A percentile compares a stretch with the other conserved stretches of the same genome.
These are phyloP conservation scores for Venturia pyrina DNA, from an alignment of 2,329 filamentous ascomycete species.

Conservation along the genomic window DNA sequence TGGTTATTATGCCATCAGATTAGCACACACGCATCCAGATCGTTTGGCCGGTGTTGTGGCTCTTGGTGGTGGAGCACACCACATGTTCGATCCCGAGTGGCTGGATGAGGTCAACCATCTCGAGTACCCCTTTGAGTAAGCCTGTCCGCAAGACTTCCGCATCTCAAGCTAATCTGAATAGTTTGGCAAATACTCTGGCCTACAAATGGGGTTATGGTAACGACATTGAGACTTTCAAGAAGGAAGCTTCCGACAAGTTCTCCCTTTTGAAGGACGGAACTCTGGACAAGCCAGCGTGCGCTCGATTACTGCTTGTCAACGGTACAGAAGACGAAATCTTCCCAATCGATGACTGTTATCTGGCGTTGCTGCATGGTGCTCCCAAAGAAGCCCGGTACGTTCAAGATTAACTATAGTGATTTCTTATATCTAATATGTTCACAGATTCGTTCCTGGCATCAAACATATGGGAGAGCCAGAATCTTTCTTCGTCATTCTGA, in stretches of 20 bases:
- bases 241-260: conserved; percentile 39
- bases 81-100: conserved; percentile 49
- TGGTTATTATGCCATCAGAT: conserved; percentile 47
- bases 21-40: conserved; percentile 48
- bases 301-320: conserved; percentile 45
- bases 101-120: conserved; percentile 44
- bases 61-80: conserved; percentile 46
- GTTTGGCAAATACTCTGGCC: conserved; percentile 38
- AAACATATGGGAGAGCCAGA: conserved; percentile 45
- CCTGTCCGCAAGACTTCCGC: not conserved
- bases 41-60: conserved; percentile 42
- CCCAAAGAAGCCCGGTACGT: conserved; percentile 39
- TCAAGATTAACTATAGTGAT: not conserved
- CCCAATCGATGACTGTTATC: conserved; percentile 50
- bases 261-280: conserved; percentile 47
- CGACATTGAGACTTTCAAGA: conserved; percentile 34
- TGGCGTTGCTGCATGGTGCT: conserved; percentile 42
- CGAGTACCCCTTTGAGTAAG: conserved; percentile 49
- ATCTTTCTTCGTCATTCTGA: conserved; percentile 37
- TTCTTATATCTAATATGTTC: not conserved
- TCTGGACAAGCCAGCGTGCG: conserved; percentile 38
- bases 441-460: conserved; percentile 30
- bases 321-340: conserved; percentile 52
- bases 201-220: conserved; percentile 37
- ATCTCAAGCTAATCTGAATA: conserved; percentile 9